Conservation (phyloP, 2,329 filamentous ascomycete species). For the Exophiala oligosperma region DNA sequence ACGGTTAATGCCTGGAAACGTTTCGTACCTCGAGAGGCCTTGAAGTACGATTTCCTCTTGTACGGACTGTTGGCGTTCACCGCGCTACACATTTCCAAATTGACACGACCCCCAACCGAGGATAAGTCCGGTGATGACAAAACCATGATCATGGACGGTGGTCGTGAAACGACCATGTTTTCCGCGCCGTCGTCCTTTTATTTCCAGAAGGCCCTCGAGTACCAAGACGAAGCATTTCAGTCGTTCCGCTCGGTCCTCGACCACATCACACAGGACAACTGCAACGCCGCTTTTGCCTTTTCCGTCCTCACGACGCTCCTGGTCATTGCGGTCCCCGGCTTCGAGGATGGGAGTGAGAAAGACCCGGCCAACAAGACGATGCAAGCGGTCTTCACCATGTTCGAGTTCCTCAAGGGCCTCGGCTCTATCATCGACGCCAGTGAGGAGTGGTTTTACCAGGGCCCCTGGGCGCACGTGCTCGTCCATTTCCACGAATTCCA, state of each 20-base stretch:
- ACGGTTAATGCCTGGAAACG: constrained; percentile 35
- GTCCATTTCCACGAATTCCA: constrained; percentile 1
- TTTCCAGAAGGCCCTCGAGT: constrained; percentile 36
- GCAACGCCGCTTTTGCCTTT: constrained; percentile 10
- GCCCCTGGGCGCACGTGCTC: constrained; percentile 3
- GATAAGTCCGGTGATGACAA: constrained; percentile 13
- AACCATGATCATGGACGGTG: constrained; percentile 3
- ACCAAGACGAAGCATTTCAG: constrained; percentile 36
- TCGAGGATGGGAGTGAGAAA: not conserved
- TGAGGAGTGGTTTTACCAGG: not conserved
- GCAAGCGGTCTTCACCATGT: constrained; percentile 6
- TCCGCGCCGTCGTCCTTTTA: constrained; percentile 23
- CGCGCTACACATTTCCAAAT: constrained; percentile 34
- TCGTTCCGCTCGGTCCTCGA: constrained; percentile 35
- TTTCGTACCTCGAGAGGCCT: constrained; percentile 36
- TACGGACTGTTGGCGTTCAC: constrained; percentile 41
- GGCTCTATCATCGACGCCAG: not conserved
- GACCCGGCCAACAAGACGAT: not conserved
- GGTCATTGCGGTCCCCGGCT: constrained; percentile 3
- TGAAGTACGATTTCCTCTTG: constrained; percentile 44
- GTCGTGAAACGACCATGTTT: no score
- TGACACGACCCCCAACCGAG: constrained; percentile 19
- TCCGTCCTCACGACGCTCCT: constrained; percentile 7
- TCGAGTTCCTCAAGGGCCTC: constrained; percentile 6
- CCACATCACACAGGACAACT: constrained; percentile 33